Percentiles rank a stretch among this genome's conserved stretches.
Evolutionary conservation across 176 grass and related monocot species (phyloP).

Genomic region (Triticum monococcum): DNA sequence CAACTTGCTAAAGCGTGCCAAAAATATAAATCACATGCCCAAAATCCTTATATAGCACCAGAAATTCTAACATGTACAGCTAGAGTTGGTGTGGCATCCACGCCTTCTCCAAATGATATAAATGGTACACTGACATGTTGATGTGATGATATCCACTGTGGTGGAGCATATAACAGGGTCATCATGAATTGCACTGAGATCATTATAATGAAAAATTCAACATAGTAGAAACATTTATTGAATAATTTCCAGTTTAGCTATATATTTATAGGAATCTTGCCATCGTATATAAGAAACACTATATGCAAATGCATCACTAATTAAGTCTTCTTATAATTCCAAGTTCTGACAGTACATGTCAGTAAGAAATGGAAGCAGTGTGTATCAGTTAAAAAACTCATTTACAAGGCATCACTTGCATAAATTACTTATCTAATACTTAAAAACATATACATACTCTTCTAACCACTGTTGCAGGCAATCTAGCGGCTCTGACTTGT

Average conservation of each 20-base stretch:
- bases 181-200: background rate
- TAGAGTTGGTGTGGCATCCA: background rate
- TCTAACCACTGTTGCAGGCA: slow-evolving; percentile 47
- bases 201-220: background rate
- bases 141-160: background rate
- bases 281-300: background rate
- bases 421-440: background rate
- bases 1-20: background rate
- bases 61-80: slow-evolving; percentile 3
- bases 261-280: background rate
- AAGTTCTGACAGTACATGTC: background rate
- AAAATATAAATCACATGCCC: background rate
- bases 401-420: background rate
- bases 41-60: background rate
- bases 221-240: background rate
- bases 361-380: slow-evolving; percentile 8
- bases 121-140: background rate
- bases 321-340: background rate
- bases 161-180: background rate
- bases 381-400: background rate
- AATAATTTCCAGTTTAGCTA: background rate
- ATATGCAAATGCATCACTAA: background rate
- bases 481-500: slow-evolving; percentile 73
- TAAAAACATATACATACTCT: slow-evolving; percentile 54
- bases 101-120: background rate